Evolutionary conservation across 306 rosid species (phyloP), one percentile per base, ranked within the genome.

Genomic region (Mimosa bimucronata): DNA sequence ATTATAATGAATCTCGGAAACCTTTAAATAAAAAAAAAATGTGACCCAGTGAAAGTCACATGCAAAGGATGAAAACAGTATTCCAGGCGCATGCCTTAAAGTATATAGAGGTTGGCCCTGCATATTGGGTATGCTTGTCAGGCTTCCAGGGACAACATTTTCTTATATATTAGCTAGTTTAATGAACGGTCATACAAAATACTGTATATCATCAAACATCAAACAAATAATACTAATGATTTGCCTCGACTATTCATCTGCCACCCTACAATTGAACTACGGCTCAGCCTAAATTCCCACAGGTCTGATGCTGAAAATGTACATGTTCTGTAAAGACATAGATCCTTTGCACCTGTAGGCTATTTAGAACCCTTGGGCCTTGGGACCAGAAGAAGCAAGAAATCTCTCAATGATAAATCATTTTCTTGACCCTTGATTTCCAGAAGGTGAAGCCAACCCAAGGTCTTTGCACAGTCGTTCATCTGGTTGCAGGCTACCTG

Each of bases 371-470:
- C n/a, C n/a, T n/a, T n/a, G n/a, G n/a, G n/a, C 58, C 71, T 57
- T 57, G 29, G 57, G 23, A 82, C 45, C 62, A 48, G 44, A 44
- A 19, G 3, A 76, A 75, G 60, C 57, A 58, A 70, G 8, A 68
- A 83, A 46, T 40, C 67, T 48, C 46, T 21, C 76, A 64, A 26
- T 40, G n/a, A n/a, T n/a, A n/a, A n/a, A n/a, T n/a, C n/a, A n/a
- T n/a, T n/a, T n/a, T n/a, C n/a, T n/a, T n/a, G n/a, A n/a, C n/a
- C n/a, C n/a, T n/a, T n/a, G n/a, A n/a, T n/a, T n/a, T n/a, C n/a
- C n/a, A n/a, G n/a, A n/a, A n/a, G n/a, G n/a, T n/a, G n/a, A n/a
- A n/a, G n/a, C n/a, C n/a, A n/a, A n/a, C n/a, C n/a, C n/a, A n/a
- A n/a, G n/a, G n/a, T n/a, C n/a, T n/a, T n/a, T n/a, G n/a, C n/a